These are phyloP conservation scores for Posidonia oceanica DNA, from an alignment of 116 monocot species.

Conservation along the genomic window DNA sequence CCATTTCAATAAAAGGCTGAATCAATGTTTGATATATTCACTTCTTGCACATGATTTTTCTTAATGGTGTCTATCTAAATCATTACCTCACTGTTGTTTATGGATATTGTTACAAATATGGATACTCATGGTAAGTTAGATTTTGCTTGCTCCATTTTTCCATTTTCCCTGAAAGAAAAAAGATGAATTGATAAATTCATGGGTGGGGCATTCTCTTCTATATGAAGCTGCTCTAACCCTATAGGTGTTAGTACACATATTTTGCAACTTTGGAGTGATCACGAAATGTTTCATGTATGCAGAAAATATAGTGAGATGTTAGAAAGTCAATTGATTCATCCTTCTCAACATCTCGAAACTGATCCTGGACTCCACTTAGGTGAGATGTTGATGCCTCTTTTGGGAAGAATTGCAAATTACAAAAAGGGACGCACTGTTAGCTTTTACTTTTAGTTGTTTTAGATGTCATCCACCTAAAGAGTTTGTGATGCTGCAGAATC, in stretches of 20 bases:
- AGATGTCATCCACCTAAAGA: background rate
- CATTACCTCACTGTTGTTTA: no score
- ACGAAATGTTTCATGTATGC: background rate
- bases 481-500: slow-evolving; percentile 4
- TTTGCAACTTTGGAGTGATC: background rate
- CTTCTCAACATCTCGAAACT: slow-evolving; percentile 17
- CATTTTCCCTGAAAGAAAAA: no score
- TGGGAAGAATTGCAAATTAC: background rate
- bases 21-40: no score
- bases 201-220: background rate
- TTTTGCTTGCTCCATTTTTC: no score
- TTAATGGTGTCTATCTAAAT: no score
- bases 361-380: slow-evolving; percentile 27
- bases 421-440: background rate
- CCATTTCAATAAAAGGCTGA: no score
- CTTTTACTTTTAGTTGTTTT: slow-evolving; percentile 1
- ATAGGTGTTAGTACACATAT: background rate
- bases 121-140: no score
- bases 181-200: no score
- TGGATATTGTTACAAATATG: no score
- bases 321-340: slow-evolving; percentile 14
- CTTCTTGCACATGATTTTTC: no score
- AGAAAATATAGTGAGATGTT: slow-evolving; percentile 34
- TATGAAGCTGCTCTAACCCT: background rate
- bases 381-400: slow-evolving; percentile 13